These are phyloP conservation scores for Suillus clintonianus DNA, from an alignment of 768 basidiomycete genomes.

Conservation along the genomic window DNA sequence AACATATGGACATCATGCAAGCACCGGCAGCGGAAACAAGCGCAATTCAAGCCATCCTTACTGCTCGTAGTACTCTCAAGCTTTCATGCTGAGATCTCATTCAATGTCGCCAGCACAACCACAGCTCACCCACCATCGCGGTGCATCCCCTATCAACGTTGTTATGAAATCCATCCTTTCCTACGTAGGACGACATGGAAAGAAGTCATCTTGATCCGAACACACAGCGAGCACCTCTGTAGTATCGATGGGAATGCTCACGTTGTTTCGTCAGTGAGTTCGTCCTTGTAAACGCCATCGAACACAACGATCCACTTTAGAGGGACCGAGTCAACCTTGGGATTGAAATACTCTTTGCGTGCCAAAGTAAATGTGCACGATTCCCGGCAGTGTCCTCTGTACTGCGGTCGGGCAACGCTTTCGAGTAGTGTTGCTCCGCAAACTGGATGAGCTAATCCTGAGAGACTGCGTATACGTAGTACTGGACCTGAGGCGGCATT, in stretches of 20 bases:
- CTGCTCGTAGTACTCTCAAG: too few species aligned
- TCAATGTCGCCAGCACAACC: too few species aligned
- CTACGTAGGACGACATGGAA: background rate
- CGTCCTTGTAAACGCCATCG: background rate
- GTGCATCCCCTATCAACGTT: background rate
- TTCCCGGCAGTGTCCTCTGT: background rate
- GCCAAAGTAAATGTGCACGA: background rate
- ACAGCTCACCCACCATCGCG: background rate
- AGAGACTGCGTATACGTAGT: too few species aligned
- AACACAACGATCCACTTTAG: too few species aligned
- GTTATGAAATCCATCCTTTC: too few species aligned
- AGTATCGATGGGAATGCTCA: background rate
- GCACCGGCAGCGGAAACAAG: too few species aligned
- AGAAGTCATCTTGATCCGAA: too few species aligned
- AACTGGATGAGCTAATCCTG: background rate
- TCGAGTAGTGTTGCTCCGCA: background rate
- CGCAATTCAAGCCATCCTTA: too few species aligned
- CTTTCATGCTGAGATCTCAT: too few species aligned
- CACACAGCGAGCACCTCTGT: background rate
- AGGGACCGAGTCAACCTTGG: background rate
- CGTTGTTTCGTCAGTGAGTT: too few species aligned
- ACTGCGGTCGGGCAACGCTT: background rate
- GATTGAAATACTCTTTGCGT: background rate
- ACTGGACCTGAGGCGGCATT: too few species aligned
- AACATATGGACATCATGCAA: background rate